Conservation (phyloP, 23 red algal genomes). For the Cyanidium caldarium region DNA sequence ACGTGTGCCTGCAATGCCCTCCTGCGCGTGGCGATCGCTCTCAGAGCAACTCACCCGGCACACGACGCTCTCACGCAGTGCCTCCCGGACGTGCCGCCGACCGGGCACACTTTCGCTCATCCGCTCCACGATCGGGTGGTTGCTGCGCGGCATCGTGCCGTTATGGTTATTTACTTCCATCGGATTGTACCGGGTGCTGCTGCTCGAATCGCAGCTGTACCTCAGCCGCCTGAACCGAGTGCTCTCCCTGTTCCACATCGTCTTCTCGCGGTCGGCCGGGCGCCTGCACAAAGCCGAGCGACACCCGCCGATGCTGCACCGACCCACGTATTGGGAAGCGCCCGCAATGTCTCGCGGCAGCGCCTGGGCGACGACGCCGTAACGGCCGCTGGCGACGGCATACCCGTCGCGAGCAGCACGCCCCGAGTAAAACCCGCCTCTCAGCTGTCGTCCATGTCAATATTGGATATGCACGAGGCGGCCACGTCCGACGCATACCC, state of each 20-base stretch:
- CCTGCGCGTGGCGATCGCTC: too few relatives aligned
- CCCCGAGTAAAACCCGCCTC: neutral
- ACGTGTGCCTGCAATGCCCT: too few relatives aligned
- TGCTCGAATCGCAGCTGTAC: conserved; percentile 1
- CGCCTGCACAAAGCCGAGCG: conserved; percentile 4
- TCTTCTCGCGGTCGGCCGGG: neutral
- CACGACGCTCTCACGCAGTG: too few relatives aligned
- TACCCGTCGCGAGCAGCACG: neutral
- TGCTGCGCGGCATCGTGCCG: neutral
- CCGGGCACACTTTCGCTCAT: too few relatives aligned
- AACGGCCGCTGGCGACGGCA: neutral
- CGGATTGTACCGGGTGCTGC: neutral
- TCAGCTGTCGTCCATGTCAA: conserved; percentile 3
- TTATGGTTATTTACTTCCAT: neutral
- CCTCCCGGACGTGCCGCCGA: too few relatives aligned
- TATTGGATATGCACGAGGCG: neutral
- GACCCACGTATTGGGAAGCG: neutral
- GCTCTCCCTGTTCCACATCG: neutral
- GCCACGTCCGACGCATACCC: neutral
- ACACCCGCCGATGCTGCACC: neutral
- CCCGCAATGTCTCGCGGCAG: too few relatives aligned
- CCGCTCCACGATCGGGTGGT: too few relatives aligned
- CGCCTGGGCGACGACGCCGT: too few relatives aligned
- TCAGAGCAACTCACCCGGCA: too few relatives aligned
- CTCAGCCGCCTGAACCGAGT: neutral